Base-by-base conservation (phyloP, 31 red algal genomes). In the Asparagopsis taxiformis region DNA sequence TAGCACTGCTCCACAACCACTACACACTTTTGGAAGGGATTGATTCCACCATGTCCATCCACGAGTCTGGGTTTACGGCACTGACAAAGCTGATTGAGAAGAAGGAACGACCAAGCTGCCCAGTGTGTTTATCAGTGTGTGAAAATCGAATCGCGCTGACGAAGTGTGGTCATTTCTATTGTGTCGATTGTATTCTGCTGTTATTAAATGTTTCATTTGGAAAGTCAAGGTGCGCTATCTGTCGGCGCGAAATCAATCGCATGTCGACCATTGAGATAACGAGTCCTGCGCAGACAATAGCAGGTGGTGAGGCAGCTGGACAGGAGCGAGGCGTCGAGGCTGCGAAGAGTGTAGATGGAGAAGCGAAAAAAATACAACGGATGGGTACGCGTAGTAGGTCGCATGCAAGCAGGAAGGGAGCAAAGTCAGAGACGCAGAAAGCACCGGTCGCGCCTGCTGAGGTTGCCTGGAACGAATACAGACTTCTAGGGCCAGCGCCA, bases 81-180 rank as follows among this genome's bases (percentile, higher is more conserved):
- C 35, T 87, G 1, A 87, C 64, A 25, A 87, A 87, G 55, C 72
- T 87, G 25, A 87, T 87, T 28, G 83, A 87, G 63, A 68, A 68
- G 34, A 69, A 68, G 21, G 85, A 59, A 44, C 68, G 66, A 17
- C 85, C 85, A 7, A 59, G 65, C 25, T 89, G 85, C 56, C 85
- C 85, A 9, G 74, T 89, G 1, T 89, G 85, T 59, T 57, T 89
- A 19, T 44, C 59, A 0, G 55, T 60, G 32, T 72, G 61, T 60
- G 60, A 70, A 53, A 61, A 72, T 31, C 36, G 75, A 48, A 35
- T 80, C 31, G 55, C 75, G 0, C 39, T 89, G 21, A 80, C 75
- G 34, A 80, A 79, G 29, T 89, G 85, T 48, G 85, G 85, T 2
- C 85, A 89, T 53, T 53, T 89, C 28, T 89, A 80, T 46, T 89